These are phyloP conservation scores for Phytophthora tentaculata DNA, from an alignment of 352 stramenopile genomes.

Conservation along the genomic window DNA sequence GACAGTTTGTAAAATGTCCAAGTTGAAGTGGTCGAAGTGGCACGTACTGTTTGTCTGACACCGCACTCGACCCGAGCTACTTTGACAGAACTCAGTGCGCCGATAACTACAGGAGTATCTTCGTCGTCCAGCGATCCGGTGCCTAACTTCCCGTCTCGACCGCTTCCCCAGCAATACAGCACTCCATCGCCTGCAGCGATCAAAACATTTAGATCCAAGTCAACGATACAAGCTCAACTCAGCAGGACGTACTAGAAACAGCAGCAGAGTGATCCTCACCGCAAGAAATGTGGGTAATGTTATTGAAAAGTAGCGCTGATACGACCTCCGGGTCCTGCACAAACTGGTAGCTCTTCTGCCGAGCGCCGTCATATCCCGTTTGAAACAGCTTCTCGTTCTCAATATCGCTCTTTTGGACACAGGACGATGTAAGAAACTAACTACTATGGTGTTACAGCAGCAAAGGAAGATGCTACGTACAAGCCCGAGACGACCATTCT, in stretches of 20 bases:
- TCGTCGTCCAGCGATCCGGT: slow-evolving; percentile 68
- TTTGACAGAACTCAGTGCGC: slow-evolving; percentile 62
- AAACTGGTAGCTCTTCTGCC: slow-evolving; percentile 75
- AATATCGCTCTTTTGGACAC: slow-evolving; percentile 51
- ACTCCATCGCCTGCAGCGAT: slow-evolving; percentile 50
- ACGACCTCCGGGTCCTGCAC: slow-evolving; percentile 57
- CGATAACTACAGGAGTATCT: slow-evolving; percentile 50
- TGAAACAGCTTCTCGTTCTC: slow-evolving; percentile 76
- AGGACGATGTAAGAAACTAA: slow-evolving; percentile 8
- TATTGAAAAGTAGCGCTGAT: slow-evolving; percentile 48
- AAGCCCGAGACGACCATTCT: slow-evolving; percentile 71
- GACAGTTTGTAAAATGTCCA: slow-evolving; percentile 1
- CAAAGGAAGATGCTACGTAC: slow-evolving; percentile 30
- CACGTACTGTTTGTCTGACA: slow-evolving; percentile 62
- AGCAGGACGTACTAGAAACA: slow-evolving; percentile 53
- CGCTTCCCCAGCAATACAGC: slow-evolving; percentile 76
- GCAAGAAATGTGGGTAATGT: slow-evolving; percentile 58
- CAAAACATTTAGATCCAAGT: slow-evolving; percentile 2
- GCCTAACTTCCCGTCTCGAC: slow-evolving; percentile 71
- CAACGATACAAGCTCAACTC: background rate
- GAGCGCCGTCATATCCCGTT: slow-evolving; percentile 65
- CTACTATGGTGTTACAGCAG: background rate
- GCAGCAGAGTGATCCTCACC: slow-evolving; percentile 73
- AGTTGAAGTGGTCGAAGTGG: slow-evolving; percentile 12
- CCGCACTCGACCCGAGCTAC: slow-evolving; percentile 63